These are phyloP conservation scores for Lactarius deliciosus DNA, from an alignment of 768 basidiomycete species.

Conservation along the genomic window DNA sequence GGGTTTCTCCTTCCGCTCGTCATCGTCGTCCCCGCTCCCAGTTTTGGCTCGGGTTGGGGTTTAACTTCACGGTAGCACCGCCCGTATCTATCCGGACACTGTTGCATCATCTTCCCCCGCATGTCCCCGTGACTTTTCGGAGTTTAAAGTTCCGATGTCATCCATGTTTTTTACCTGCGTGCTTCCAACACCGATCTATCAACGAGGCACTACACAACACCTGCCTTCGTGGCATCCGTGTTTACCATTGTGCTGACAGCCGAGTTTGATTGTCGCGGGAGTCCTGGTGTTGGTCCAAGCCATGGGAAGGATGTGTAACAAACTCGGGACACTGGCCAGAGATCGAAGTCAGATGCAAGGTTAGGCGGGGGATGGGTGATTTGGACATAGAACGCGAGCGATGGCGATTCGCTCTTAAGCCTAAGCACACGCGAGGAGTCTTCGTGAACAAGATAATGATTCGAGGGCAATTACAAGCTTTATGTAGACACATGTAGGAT, in stretches of 20 bases:
- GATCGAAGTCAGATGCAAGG: not conserved
- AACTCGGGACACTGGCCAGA: not conserved
- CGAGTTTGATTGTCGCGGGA: not conserved
- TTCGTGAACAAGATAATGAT: not conserved
- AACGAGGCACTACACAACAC: not conserved
- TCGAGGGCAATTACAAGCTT: not conserved
- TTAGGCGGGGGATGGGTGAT: not conserved
- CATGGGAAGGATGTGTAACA: not conserved
- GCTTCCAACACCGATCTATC: not conserved
- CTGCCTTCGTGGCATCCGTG: not conserved
- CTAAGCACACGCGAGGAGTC: not conserved
- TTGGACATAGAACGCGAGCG: not conserved
- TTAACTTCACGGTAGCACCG: not conserved
- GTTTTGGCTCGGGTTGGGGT: slow-evolving; percentile 3
- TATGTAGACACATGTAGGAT: not conserved
- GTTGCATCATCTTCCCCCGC: not conserved
- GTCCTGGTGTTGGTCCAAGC: not conserved
- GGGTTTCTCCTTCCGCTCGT: slow-evolving; percentile 16
- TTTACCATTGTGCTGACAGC: not conserved
- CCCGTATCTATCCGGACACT: not conserved
- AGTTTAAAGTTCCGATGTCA: not conserved
- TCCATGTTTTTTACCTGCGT: not conserved
- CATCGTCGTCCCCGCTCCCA: not conserved
- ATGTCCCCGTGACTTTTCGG: not conserved
- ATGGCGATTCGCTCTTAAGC: not conserved